phyloP scores from a whole-genome alignment of 108 stramenopile species.

The Nitzschia sp. region DNA sequence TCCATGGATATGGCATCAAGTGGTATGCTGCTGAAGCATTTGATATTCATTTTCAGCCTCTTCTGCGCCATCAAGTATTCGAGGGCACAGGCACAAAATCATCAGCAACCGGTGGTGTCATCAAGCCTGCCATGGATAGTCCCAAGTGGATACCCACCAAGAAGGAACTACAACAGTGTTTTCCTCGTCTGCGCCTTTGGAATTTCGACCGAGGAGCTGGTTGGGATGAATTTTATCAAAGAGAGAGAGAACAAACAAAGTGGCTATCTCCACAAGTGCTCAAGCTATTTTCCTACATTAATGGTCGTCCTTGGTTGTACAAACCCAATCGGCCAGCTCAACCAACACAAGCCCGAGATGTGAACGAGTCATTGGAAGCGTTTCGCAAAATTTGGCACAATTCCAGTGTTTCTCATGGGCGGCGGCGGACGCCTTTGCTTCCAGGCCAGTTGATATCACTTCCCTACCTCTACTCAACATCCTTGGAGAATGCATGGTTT shows the following conservation, averaged over 20 bases:
- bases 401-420: neutral
- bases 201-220: conserved; percentile 26
- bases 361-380: neutral
- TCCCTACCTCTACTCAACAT: conserved; percentile 31
- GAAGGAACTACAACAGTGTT: conserved; percentile 24
- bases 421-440: neutral
- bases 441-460: neutral
- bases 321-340: neutral
- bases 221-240: conserved; percentile 25
- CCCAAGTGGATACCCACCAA: conserved; percentile 40
- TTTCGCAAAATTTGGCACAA: neutral
- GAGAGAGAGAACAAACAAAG: neutral
- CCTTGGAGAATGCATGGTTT: conserved; percentile 7
- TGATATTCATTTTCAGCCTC: conserved; percentile 11
- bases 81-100: neutral
- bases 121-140: neutral
- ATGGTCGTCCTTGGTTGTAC: conserved; percentile 16
- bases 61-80: conserved; percentile 32
- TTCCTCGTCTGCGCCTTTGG: conserved; percentile 31
- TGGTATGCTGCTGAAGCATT: conserved; percentile 32
- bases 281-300: neutral
- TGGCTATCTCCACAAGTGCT: conserved; percentile 2
- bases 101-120: neutral
- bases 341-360: conserved; percentile 3
- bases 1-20: conserved; percentile 29